Evolutionary conservation across 495 filamentous ascomycete species (phyloP).

Genomic region (Amniculicola lignicola): DNA sequence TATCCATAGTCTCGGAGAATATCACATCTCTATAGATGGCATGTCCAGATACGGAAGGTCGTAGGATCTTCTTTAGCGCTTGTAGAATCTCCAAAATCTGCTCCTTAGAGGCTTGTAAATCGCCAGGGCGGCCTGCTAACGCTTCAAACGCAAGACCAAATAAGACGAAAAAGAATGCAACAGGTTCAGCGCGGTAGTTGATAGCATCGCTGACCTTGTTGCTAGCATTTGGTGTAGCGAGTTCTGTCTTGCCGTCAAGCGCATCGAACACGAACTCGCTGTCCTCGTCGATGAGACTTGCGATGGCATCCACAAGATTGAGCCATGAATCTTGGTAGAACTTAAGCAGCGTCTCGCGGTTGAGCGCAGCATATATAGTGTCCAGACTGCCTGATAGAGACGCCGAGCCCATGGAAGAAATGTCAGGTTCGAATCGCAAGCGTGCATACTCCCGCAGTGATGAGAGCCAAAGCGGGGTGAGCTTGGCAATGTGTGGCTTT

Average conservation of each 20-base stretch:
- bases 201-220: slow-evolving; percentile 61
- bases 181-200: slow-evolving; percentile 95
- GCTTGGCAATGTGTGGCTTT: slow-evolving; percentile 79
- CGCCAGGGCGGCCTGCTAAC: slow-evolving; percentile 74
- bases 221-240: slow-evolving; percentile 39
- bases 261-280: slow-evolving; percentile 97
- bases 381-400: slow-evolving; percentile 77
- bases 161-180: slow-evolving; percentile 98
- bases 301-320: slow-evolving; percentile 94
- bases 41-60: slow-evolving; percentile 91
- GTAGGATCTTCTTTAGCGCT: slow-evolving; percentile 90
- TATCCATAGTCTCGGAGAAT: slow-evolving; percentile 96
- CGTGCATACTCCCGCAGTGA: slow-evolving; percentile 92
- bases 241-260: slow-evolving; percentile 73
- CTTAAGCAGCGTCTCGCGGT: slow-evolving; percentile 78
- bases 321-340: slow-evolving; percentile 99
- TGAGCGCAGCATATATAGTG: slow-evolving; percentile 87
- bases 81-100: slow-evolving; percentile 87
- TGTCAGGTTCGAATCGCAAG: slow-evolving; percentile 92
- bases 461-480: slow-evolving; percentile 91
- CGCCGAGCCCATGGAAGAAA: slow-evolving; percentile 77
- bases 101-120: slow-evolving; percentile 66
- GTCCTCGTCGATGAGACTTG: slow-evolving; percentile 94
- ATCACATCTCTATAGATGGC: slow-evolving; percentile 94
- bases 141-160: slow-evolving; percentile 97